phyloP scores from a whole-genome alignment of 306 rosid species.

The Cajanus cajan region DNA sequence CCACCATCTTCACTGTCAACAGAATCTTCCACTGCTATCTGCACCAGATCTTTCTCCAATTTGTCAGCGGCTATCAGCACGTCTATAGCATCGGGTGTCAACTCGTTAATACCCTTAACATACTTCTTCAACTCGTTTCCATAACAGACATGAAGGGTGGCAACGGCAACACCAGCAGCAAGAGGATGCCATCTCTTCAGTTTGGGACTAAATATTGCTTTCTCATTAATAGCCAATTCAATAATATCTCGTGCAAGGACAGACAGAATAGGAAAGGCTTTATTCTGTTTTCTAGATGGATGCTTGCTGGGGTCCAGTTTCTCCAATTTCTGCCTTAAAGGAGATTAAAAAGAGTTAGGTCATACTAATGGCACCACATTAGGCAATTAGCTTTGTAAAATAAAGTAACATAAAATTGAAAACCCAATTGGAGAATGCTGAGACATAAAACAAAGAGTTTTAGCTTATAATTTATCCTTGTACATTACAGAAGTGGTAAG shows the following conservation, averaged over 20 bases:
- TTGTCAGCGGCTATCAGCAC: conserved; percentile 87
- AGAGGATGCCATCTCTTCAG: conserved; percentile 87
- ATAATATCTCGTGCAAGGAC: conserved; percentile 67
- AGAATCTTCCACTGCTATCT: conserved; percentile 90
- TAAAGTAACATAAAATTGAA: conserved; percentile 4
- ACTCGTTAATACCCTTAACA: conserved; percentile 55
- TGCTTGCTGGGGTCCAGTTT: conserved; percentile 51
- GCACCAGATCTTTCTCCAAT: conserved; percentile 94
- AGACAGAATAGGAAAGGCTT: conserved; percentile 49
- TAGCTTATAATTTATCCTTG: not conserved
- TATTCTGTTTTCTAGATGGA: conserved; percentile 59
- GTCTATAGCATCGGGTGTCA: conserved; percentile 79
- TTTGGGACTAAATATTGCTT: conserved; percentile 72
- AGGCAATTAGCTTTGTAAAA: conserved; percentile 4
- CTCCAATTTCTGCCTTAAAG: conserved; percentile 67
- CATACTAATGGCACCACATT: conserved; percentile 17
- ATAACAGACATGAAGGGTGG: conserved; percentile 85
- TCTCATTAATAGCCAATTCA: conserved; percentile 74
- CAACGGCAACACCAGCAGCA: conserved; percentile 84
- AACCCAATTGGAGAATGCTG: not conserved
- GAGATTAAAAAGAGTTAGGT: conserved; percentile 45
- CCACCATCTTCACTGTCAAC: conserved; percentile 98
- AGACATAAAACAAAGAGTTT: not conserved
- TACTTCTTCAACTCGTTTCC: conserved; percentile 78
- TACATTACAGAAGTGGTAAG: not conserved